phyloP scores from a whole-genome alignment of 2,329 filamentous ascomycete genomes.

The Claviceps fusiformis region DNA sequence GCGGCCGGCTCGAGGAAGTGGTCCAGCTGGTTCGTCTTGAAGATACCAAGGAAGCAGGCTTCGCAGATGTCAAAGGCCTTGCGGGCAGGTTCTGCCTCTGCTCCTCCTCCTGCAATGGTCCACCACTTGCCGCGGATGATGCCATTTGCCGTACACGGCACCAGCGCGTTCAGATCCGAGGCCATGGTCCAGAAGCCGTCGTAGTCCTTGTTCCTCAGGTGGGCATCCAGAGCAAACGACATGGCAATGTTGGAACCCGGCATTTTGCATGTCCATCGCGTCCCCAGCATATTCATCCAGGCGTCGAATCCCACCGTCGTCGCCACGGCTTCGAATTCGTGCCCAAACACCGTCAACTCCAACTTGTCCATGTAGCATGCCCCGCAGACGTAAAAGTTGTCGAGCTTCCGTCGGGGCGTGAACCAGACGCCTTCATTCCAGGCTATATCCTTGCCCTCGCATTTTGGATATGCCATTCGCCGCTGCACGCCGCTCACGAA shows the following conservation, averaged over 20 bases:
- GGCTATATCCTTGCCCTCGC: slow-evolving; percentile 15
- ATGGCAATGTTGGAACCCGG: slow-evolving; percentile 11
- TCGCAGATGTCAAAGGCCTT: slow-evolving; percentile 17
- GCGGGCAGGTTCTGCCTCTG: neutral
- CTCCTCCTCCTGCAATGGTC: slow-evolving; percentile 12
- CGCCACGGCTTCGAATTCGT: slow-evolving; percentile 14
- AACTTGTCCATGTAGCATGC: slow-evolving; percentile 23
- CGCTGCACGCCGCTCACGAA: slow-evolving; percentile 13
- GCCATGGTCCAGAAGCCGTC: slow-evolving; percentile 14
- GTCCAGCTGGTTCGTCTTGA: slow-evolving; percentile 14
- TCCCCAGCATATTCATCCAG: slow-evolving; percentile 11
- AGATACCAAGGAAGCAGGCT: slow-evolving; percentile 19
- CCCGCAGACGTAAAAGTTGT: slow-evolving; percentile 18
- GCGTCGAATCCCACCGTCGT: slow-evolving; percentile 11
- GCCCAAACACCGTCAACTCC: slow-evolving; percentile 14
- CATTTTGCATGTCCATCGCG: slow-evolving; percentile 14
- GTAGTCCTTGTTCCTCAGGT: slow-evolving; percentile 14
- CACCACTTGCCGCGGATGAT: slow-evolving; percentile 21
- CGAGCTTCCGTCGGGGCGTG: slow-evolving; percentile 11
- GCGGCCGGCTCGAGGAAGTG: slow-evolving; percentile 16
- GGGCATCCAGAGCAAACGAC: slow-evolving; percentile 13
- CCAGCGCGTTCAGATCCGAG: slow-evolving; percentile 10
- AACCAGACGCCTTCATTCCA: slow-evolving; percentile 16
- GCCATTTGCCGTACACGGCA: slow-evolving; percentile 16
- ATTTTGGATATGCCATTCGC: slow-evolving; percentile 14